These are phyloP conservation scores for Lipomyces orientalis DNA, from an alignment of 805 yeast species.

Conservation along the genomic window DNA sequence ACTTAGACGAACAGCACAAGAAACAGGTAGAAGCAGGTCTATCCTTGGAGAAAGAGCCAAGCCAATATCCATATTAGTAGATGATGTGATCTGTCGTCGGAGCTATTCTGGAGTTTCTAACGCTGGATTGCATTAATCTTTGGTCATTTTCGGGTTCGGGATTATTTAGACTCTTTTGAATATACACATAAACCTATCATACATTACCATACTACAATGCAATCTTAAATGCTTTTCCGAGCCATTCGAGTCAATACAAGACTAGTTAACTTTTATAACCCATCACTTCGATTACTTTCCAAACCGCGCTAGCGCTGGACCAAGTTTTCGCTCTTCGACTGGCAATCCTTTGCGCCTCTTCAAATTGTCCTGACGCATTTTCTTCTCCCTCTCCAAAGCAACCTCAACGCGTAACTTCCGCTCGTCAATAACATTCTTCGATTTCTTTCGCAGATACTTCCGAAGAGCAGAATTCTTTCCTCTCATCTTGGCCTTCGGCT, in stretches of 20 bases:
- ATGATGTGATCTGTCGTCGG: background rate
- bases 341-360: constrained; percentile 51
- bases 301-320: constrained; percentile 37
- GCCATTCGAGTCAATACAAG: background rate
- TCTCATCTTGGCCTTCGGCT: constrained; percentile 69
- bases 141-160: no score
- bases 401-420: constrained; percentile 78
- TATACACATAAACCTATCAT: background rate
- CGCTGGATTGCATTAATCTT: background rate
- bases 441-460: constrained; percentile 79
- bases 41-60: constrained; percentile 26
- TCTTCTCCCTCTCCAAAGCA: constrained; percentile 76
- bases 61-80: constrained; percentile 30
- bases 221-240: background rate
- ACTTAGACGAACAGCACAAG: constrained; percentile 34
- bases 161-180: background rate
- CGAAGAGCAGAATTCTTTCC: constrained; percentile 86
- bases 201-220: background rate
- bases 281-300: constrained; percentile 3
- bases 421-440: constrained; percentile 83
- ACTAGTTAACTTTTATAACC: background rate
- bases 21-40: constrained; percentile 32
- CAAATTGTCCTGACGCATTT: constrained; percentile 60
- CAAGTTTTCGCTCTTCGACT: constrained; percentile 25
- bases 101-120: background rate